Conservation (phyloP, 176 grass and related monocot genomes). For the Phoenix roebelenii region DNA sequence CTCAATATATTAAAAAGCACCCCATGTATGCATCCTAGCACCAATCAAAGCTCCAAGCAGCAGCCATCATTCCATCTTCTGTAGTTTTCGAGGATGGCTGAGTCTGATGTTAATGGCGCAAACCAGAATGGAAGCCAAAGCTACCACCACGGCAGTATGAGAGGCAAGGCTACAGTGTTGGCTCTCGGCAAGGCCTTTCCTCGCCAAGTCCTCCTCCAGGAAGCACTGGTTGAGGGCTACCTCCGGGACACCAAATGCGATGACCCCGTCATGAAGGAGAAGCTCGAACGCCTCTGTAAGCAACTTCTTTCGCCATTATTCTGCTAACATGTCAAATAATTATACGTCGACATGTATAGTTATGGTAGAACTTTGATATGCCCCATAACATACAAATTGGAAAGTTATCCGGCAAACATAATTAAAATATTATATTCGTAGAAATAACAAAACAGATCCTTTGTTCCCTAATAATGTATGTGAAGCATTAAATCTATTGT, state of each 20-base stretch:
- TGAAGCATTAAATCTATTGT: no score
- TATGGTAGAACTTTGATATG: not conserved
- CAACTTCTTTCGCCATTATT: not conserved
- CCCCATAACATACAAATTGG: no score
- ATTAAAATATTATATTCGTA: no score
- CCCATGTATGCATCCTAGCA: no score
- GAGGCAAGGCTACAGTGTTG: constrained; percentile 57
- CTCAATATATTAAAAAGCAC: constrained; percentile 21
- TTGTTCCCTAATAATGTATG: no score
- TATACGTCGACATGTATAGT: not conserved
- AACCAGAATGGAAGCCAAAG: no score
- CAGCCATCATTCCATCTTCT: no score
- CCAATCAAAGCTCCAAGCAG: no score
- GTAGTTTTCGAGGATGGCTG: constrained; percentile 22
- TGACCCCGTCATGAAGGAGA: constrained; percentile 55
- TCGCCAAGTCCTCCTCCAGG: constrained; percentile 66
- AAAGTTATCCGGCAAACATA: no score
- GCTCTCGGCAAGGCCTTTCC: constrained; percentile 84
- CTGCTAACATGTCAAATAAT: constrained; percentile 2
- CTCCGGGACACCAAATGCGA: constrained; percentile 51
- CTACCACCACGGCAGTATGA: not conserved
- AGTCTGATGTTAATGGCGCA: constrained; percentile 7
- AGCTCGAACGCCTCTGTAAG: constrained; percentile 82
- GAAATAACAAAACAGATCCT: no score
- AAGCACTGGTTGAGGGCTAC: constrained; percentile 64